A percentile compares a stretch with the other conserved stretches of the same genome.
Conservation (phyloP, 2,329 filamentous ascomycete species). For the Calonectria fujianensis region DNA sequence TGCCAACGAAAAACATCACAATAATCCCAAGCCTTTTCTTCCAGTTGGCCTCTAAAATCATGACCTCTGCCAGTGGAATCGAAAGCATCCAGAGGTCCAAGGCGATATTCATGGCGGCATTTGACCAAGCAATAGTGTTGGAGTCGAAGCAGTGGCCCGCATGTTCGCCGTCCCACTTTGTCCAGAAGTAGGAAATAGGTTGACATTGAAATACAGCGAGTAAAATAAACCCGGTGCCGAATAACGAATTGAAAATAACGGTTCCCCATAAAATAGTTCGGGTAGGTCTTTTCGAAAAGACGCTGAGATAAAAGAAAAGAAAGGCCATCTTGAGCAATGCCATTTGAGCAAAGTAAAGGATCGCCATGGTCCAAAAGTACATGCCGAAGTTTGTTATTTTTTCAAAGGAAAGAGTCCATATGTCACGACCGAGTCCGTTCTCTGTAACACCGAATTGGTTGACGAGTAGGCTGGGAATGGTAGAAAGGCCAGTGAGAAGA, state of each 20-base stretch:
- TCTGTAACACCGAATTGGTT: slow-evolving; percentile 8
- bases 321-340: slow-evolving; percentile 37
- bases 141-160: slow-evolving; percentile 30
- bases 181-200: slow-evolving; percentile 41
- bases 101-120: slow-evolving; percentile 37
- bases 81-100: slow-evolving; percentile 15
- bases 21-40: slow-evolving; percentile 14
- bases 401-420: slow-evolving; percentile 29
- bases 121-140: slow-evolving; percentile 33
- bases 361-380: slow-evolving; percentile 35
- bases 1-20: slow-evolving; percentile 11
- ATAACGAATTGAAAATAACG: background rate
- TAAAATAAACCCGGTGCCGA: slow-evolving; percentile 21
- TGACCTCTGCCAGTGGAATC: background rate
- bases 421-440: slow-evolving; percentile 38
- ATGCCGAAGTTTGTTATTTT: slow-evolving; percentile 17
- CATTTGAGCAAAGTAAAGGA: slow-evolving; percentile 36
- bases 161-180: slow-evolving; percentile 30
- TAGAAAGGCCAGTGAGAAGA: background rate
- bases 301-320: slow-evolving; percentile 41
- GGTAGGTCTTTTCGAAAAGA: slow-evolving; percentile 23
- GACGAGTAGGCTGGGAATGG: background rate
- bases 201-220: slow-evolving; percentile 30
- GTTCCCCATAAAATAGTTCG: slow-evolving; percentile 38
- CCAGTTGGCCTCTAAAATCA: background rate